Conservation (phyloP, 2,329 filamentous ascomycete genomes). For the Apiospora koreana region DNA sequence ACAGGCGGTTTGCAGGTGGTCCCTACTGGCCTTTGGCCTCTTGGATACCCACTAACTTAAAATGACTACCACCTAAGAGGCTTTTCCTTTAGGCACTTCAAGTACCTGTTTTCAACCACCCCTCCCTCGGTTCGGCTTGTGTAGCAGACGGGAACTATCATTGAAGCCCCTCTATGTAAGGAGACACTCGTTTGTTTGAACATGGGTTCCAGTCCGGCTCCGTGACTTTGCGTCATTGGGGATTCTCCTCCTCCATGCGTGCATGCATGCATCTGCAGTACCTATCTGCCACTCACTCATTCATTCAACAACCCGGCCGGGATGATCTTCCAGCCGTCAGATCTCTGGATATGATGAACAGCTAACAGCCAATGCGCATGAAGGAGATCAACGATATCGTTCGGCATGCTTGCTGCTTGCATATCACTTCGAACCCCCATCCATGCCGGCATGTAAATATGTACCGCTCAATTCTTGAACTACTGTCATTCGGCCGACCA, state of each 20-base stretch:
- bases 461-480: too few relatives aligned
- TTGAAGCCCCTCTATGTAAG: neutral
- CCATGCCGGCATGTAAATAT: neutral
- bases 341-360: neutral
- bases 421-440: neutral
- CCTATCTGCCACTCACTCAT: neutral
- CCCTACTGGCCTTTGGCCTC: neutral
- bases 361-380: neutral
- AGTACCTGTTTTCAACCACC: neutral
- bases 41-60: neutral
- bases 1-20: neutral
- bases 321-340: neutral
- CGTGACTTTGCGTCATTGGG: neutral
- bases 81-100: neutral
- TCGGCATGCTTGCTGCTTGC: neutral
- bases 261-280: too few relatives aligned
- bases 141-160: neutral
- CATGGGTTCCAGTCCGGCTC: neutral
- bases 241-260: neutral
- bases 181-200: neutral
- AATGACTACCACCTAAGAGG: neutral
- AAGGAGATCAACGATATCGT: neutral
- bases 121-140: neutral
- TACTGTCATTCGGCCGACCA: too few relatives aligned
- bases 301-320: neutral